Evolutionary conservation across 768 basidiomycete species (phyloP), one percentile per base, ranked within the genome.

Genomic region (Cystobasidium onofrii): DNA sequence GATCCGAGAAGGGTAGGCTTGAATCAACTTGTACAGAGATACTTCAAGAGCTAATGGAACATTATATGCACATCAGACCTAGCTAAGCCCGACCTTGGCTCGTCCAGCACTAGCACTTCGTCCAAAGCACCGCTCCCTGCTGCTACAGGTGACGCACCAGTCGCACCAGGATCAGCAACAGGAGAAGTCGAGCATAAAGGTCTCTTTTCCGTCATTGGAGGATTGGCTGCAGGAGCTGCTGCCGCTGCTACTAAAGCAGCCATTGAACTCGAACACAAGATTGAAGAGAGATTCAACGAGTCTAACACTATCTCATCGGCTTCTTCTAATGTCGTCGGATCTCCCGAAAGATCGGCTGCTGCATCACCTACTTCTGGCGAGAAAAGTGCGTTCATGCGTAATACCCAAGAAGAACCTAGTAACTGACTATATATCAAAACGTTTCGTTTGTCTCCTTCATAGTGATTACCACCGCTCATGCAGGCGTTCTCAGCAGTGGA

Each of bases 41-140:
- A n/a, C n/a, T n/a, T n/a, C n/a, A n/a, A n/a, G n/a, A n/a, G n/a
- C n/a, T n/a, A n/a, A n/a, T n/a, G n/a, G n/a, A n/a, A n/a, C n/a
- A 9, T 17, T 7, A 20, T 50, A 50, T 9, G 15, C 39, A 29
- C 31, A 13, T 6, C 33, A 60, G 57, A 60, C 33, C 57, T 60
- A 60, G 57, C 57, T 13, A 60, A 60, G 57, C 57, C 57, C 13
- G 57, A 60, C 33, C 57, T 60, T 20, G 34, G 34, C 23, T 41
- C 65, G 23, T 44, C 65, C 54, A 29, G 46, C 20, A 34, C 54
- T 23, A 34, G 20, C 20, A 57, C 52, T 9, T 10, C 7, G 6
- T 25, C 25, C 15, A 71, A 71, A 31, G 69, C 69, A 34, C 69
- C 69, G 29, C 55, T 71, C 12, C 69, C 69, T 18, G 69, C 69